These are phyloP conservation scores for Torulaspora gathmanii DNA, from an alignment of 805 yeast genomes.

Conservation along the genomic window DNA sequence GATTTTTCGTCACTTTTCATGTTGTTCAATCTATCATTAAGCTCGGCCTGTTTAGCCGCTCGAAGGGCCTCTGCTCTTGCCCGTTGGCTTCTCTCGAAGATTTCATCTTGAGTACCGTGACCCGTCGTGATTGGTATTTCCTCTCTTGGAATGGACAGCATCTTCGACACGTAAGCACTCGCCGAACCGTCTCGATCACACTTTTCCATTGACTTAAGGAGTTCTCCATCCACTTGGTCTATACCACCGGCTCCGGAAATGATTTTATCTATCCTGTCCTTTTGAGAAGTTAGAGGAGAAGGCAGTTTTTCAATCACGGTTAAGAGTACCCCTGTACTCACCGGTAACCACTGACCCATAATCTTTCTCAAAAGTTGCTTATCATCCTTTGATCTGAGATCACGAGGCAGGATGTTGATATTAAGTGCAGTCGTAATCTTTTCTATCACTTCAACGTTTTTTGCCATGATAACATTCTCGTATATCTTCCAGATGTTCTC, in stretches of 20 bases:
- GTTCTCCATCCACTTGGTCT: conserved; percentile 41
- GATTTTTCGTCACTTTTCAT: conserved; percentile 13
- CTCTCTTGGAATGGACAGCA: conserved; percentile 74
- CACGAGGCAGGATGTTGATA: conserved; percentile 67
- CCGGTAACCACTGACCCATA: conserved; percentile 92
- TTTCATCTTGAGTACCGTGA: conserved; percentile 47
- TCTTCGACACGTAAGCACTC: conserved; percentile 82
- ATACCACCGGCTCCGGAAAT: conserved; percentile 45
- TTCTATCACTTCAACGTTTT: conserved; percentile 64
- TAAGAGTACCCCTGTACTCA: conserved; percentile 77
- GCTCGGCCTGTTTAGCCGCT: conserved; percentile 55
- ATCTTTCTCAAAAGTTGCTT: conserved; percentile 57
- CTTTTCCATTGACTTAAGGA: conserved; percentile 52
- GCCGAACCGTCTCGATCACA: conserved; percentile 68
- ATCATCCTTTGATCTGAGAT: conserved; percentile 72
- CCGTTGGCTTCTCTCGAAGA: conserved; percentile 54
- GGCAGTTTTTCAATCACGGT: conserved; percentile 84
- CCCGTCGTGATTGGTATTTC: conserved; percentile 63
- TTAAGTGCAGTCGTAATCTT: conserved; percentile 70
- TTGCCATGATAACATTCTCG: conserved; percentile 58
- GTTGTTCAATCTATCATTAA: conserved; percentile 30
- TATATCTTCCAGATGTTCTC: conserved; percentile 93
- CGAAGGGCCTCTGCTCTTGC: conserved; percentile 65
- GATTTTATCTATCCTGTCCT: conserved; percentile 61
- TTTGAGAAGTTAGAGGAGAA: conserved; percentile 75